A percentile compares a stretch with the other conserved stretches of the same genome.
Conservation (phyloP, 768 basidiomycete species). For the Chalciporus chontae region DNA sequence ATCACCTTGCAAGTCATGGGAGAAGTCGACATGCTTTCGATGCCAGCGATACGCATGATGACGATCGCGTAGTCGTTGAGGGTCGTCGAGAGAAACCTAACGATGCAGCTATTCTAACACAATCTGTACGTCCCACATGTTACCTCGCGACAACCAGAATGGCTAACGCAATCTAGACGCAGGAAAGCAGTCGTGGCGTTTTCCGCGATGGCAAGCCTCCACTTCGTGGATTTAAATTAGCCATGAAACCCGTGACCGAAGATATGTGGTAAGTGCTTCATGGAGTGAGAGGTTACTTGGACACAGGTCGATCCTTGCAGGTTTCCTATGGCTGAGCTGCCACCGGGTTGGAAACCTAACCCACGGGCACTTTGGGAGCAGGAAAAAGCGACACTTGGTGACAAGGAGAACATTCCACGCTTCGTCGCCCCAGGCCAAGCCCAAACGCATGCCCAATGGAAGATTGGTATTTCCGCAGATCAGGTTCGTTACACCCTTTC, state of each 20-base stretch:
- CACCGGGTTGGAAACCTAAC: constrained; percentile 81
- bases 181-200: constrained; percentile 12
- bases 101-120: not conserved
- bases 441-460: constrained; percentile 49
- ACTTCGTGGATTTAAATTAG: constrained; percentile 71
- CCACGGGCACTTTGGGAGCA: constrained; percentile 72
- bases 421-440: constrained; percentile 21
- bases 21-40: constrained; percentile 65
- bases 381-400: constrained; percentile 34
- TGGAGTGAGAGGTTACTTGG: constrained; percentile 13
- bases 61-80: constrained; percentile 49
- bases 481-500: constrained; percentile 46
- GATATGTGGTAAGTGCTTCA: constrained; percentile 56
- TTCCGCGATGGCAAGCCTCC: constrained; percentile 79
- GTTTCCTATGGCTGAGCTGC: constrained; percentile 82
- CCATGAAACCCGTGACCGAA: constrained; percentile 62
- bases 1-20: constrained; percentile 36
- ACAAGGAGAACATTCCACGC: constrained; percentile 44
- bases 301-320: constrained; percentile 37
- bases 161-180: constrained; percentile 22
- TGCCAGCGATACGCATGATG: constrained; percentile 57
- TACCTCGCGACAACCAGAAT: not conserved
- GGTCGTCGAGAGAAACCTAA: constrained; percentile 18
- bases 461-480: constrained; percentile 61
- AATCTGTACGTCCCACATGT: constrained; percentile 11